Percentiles rank a stretch among this genome's conserved stretches.
These are phyloP conservation scores for Plantago coronopus DNA, from an alignment of 305 asterid species.

Conservation along the genomic window DNA sequence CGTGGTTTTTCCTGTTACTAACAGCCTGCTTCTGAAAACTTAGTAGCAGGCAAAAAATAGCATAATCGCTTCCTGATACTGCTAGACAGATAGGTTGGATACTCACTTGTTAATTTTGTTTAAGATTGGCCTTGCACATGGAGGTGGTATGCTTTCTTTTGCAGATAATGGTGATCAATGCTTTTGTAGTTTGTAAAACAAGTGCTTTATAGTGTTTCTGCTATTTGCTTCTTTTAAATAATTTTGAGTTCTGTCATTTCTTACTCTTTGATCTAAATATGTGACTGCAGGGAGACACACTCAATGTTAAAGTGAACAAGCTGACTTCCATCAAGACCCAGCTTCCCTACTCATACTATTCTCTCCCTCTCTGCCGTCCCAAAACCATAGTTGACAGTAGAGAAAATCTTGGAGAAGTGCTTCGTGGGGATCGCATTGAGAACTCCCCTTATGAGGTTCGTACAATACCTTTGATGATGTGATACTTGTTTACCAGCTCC, in stretches of 20 bases:
- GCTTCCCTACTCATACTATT: slow-evolving; percentile 72
- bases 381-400: slow-evolving; percentile 61
- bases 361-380: slow-evolving; percentile 66
- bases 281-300: slow-evolving; percentile 63
- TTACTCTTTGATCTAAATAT: slow-evolving; percentile 36
- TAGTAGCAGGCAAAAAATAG: no score
- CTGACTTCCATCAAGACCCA: slow-evolving; percentile 73
- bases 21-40: no score
- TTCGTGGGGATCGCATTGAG: slow-evolving; percentile 82
- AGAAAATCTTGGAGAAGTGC: slow-evolving; percentile 83
- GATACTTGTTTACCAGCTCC: slow-evolving; percentile 4
- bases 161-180: not conserved
- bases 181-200: not conserved
- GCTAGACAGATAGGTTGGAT: no score
- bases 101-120: no score
- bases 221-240: not conserved
- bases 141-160: not conserved
- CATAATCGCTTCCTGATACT: no score
- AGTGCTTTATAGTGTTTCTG: not conserved
- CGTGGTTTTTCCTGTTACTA: no score
- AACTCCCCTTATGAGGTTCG: slow-evolving; percentile 65
- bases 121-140: no score
- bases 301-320: slow-evolving; percentile 72
- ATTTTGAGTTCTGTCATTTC: not conserved
- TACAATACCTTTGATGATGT: slow-evolving; percentile 17